Percentiles rank a stretch among this genome's conserved stretches.
These are phyloP conservation scores for Agastache rugosa DNA, from an alignment of 257 asterid species.

Conservation along the genomic window DNA sequence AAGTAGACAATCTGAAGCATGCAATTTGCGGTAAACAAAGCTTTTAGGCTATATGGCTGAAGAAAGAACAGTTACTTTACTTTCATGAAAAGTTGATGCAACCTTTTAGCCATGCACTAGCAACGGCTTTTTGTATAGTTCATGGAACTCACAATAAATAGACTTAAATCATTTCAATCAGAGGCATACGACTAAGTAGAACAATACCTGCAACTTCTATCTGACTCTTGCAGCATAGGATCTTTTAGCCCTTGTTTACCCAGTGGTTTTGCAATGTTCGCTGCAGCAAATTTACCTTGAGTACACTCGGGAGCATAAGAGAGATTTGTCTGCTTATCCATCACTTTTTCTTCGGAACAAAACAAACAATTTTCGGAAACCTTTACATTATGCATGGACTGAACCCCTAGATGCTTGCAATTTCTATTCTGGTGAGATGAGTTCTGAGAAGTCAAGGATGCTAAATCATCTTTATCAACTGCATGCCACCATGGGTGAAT, in stretches of 20 bases:
- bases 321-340: constrained; percentile 30
- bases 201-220: constrained; percentile 55
- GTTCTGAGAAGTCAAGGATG: constrained; percentile 46
- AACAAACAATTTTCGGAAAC: constrained; percentile 32
- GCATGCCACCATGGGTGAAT: constrained; percentile 73
- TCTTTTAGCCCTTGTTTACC: constrained; percentile 37
- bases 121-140: constrained; percentile 9
- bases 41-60: neutral
- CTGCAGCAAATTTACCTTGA: constrained; percentile 40
- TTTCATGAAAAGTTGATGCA: constrained; percentile 7
- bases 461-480: constrained; percentile 49
- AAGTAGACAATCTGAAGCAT: neutral
- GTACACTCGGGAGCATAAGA: constrained; percentile 21
- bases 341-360: constrained; percentile 32
- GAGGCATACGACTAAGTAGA: constrained; percentile 25
- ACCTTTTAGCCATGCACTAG: neutral
- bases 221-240: constrained; percentile 39
- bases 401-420: constrained; percentile 40
- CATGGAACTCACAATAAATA: neutral
- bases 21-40: neutral
- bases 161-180: neutral
- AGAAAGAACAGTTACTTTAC: neutral
- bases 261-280: constrained; percentile 24
- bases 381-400: constrained; percentile 39
- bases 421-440: constrained; percentile 38